A percentile compares a stretch with the other conserved stretches of the same genome.
Conservation (phyloP, 371 early-diverging fungal genomes). For the Smittium mucronatum region DNA sequence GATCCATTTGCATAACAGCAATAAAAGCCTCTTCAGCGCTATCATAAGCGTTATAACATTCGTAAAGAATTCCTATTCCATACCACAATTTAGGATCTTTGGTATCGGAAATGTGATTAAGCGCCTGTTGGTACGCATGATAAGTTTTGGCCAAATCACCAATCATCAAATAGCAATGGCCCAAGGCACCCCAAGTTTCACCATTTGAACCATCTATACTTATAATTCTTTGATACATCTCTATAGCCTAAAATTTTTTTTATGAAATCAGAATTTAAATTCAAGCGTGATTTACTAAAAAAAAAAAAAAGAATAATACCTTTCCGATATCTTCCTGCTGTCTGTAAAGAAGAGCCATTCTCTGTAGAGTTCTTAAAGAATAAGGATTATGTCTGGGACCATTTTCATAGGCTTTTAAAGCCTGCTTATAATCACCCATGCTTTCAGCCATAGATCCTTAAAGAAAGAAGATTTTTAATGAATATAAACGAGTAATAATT, state of each 20-base stretch:
- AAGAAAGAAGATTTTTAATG: background rate
- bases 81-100: conserved; percentile 98
- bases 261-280: conserved; percentile 4
- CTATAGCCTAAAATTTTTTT: conserved; percentile 52
- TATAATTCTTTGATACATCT: conserved; percentile 73
- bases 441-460: conserved; percentile 46
- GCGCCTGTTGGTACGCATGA: conserved; percentile 85
- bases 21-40: conserved; percentile 95
- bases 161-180: conserved; percentile 87
- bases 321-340: conserved; percentile 41
- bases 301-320: conserved; percentile 15
- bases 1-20: conserved; percentile 76
- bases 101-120: conserved; percentile 72
- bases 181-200: conserved; percentile 84
- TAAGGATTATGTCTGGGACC: conserved; percentile 82
- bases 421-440: conserved; percentile 62
- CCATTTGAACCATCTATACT: conserved; percentile 69
- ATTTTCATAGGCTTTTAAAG: conserved; percentile 66
- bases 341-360: conserved; percentile 43
- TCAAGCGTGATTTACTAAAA: background rate
- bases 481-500: background rate
- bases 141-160: conserved; percentile 88
- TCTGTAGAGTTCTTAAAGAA: conserved; percentile 59
- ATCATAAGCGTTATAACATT: conserved; percentile 88
- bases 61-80: conserved; percentile 94